Percentiles rank a stretch among this genome's conserved stretches.
Conservation (phyloP, 768 basidiomycete species). For the Pleurotus sapidus region DNA sequence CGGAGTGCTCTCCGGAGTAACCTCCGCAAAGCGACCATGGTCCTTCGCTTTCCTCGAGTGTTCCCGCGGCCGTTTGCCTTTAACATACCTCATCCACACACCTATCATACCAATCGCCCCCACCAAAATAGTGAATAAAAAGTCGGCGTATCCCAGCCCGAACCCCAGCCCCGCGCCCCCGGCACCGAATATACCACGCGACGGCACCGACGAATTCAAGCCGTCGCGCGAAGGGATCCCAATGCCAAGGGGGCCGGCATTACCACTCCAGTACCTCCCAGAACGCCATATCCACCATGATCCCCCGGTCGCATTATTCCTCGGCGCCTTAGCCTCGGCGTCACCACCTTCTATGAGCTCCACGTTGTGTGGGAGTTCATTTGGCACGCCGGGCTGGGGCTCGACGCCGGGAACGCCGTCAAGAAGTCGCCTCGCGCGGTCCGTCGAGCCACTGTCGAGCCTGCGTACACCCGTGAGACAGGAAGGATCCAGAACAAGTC, state of each 20-base stretch:
- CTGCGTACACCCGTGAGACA: constrained; percentile 64
- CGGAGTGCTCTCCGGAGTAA: background rate
- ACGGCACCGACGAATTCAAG: background rate
- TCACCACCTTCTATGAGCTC: background rate
- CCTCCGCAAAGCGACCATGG: background rate
- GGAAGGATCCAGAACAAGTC: constrained; percentile 38
- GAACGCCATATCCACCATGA: constrained; percentile 4
- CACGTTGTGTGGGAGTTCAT: background rate
- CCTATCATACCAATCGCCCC: background rate
- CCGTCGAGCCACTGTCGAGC: constrained; percentile 50
- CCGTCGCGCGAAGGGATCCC: background rate
- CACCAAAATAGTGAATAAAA: background rate
- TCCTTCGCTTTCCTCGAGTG: background rate
- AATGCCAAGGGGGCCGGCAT: background rate
- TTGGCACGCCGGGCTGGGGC: constrained; percentile 10
- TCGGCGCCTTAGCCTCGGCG: background rate
- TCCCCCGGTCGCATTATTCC: background rate
- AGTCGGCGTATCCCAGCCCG: background rate
- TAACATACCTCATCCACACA: background rate
- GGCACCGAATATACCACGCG: background rate
- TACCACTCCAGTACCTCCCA: constrained; percentile 3
- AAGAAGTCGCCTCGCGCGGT: constrained; percentile 48
- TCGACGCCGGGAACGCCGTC: constrained; percentile 50
- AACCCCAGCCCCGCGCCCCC: background rate
- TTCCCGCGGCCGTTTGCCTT: background rate